Evolutionary conservation across 805 yeast species (phyloP).

Genomic region (Torulaspora delbrueckii): DNA sequence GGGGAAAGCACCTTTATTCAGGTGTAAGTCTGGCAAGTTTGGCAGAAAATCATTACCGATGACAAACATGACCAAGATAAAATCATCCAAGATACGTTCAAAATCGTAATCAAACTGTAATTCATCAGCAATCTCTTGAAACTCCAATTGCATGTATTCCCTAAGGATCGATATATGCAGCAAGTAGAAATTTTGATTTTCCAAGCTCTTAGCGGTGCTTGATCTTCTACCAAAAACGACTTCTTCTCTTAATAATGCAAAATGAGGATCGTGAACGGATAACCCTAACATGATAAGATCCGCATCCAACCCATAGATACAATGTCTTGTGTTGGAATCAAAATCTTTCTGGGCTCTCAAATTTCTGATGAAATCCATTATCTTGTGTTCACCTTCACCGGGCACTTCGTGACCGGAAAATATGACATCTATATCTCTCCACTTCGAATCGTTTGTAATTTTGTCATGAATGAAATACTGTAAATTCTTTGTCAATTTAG

Average conservation of each 20-base stretch:
- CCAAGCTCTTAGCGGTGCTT: slow-evolving; percentile 44
- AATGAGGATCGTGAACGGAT: slow-evolving; percentile 92
- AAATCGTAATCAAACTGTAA: slow-evolving; percentile 68
- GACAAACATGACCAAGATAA: slow-evolving; percentile 84
- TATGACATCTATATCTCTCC: slow-evolving; percentile 74
- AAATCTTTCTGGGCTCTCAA: slow-evolving; percentile 69
- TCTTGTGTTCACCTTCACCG: slow-evolving; percentile 98
- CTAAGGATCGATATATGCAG: slow-evolving; percentile 83
- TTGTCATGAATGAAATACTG: slow-evolving; percentile 86
- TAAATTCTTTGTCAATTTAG: slow-evolving; percentile 71
- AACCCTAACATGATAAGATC: slow-evolving; percentile 92
- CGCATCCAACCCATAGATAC: slow-evolving; percentile 94
- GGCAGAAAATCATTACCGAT: slow-evolving; percentile 98
- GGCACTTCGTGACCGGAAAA: slow-evolving; percentile 95
- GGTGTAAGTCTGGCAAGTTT: slow-evolving; percentile 85
- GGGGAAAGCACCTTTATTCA: slow-evolving; percentile 97
- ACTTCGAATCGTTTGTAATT: slow-evolving; percentile 75
- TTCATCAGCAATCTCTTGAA: slow-evolving; percentile 59
- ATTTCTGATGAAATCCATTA: slow-evolving; percentile 84
- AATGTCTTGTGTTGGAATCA: slow-evolving; percentile 80
- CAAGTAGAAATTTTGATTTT: slow-evolving; percentile 74
- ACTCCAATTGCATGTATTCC: slow-evolving; percentile 86
- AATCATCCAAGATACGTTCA: slow-evolving; percentile 88
- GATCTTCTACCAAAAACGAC: slow-evolving; percentile 71
- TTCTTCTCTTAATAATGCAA: slow-evolving; percentile 90